Evolutionary conservation across 2,329 filamentous ascomycete genomes (phyloP).

Genomic region (Arthrobotrys sphaeroides): DNA sequence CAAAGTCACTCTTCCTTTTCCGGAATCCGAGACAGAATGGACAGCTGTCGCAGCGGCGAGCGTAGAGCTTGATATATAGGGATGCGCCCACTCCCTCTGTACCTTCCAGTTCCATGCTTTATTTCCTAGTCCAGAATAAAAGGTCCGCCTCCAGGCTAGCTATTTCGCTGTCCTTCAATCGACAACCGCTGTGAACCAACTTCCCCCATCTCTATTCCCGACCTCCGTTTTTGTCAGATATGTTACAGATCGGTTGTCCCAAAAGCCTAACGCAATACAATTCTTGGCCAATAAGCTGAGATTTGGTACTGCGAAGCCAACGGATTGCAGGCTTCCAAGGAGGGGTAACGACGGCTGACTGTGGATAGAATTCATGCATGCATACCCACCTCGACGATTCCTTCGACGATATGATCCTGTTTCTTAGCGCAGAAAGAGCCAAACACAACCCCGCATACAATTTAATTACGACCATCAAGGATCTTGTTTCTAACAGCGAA

Average conservation of each 20-base stretch:
- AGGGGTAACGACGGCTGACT: slow-evolving; percentile 51
- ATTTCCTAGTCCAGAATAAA: slow-evolving; percentile 28
- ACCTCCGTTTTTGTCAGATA: slow-evolving; percentile 5
- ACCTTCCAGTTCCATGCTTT: slow-evolving; percentile 23
- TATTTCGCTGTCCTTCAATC: slow-evolving; percentile 10
- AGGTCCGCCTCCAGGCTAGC: slow-evolving; percentile 14
- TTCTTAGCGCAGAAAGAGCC: slow-evolving; percentile 22
- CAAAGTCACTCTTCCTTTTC: neutral
- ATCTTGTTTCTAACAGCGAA: neutral
- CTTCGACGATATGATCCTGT: slow-evolving; percentile 30
- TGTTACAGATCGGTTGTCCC: slow-evolving; percentile 24
- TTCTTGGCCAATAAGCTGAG: slow-evolving; percentile 51
- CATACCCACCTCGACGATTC: slow-evolving; percentile 27
- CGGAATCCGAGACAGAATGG: neutral
- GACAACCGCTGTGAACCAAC: slow-evolving; percentile 19
- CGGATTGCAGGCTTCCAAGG: slow-evolving; percentile 31
- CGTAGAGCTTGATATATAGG: slow-evolving; percentile 12
- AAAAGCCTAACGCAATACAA: slow-evolving; percentile 37
- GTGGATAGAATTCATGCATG: slow-evolving; percentile 36
- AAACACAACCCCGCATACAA: slow-evolving; percentile 18
- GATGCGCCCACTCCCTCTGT: slow-evolving; percentile 22
- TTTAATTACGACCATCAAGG: neutral
- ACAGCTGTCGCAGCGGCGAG: neutral
- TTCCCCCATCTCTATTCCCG: slow-evolving; percentile 16
- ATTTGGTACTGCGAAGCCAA: slow-evolving; percentile 29